Base-by-base conservation (phyloP, 768 basidiomycete species). In the Boletus rubroflammeus region DNA sequence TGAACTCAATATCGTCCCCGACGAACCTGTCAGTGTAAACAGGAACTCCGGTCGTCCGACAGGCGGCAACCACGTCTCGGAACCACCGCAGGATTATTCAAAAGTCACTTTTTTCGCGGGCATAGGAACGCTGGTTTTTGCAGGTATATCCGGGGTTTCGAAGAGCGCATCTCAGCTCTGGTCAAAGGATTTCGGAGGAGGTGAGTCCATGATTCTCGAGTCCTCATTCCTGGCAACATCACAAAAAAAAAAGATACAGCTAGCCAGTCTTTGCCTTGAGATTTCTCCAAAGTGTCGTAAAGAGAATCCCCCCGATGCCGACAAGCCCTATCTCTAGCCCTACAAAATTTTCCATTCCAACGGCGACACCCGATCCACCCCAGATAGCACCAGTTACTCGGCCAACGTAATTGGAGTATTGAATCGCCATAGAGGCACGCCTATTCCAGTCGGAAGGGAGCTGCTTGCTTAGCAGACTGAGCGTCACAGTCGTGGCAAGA, bases 351-450 rank as follows among this genome's bases (percentile, higher is more conserved):
- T 72, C 49, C 84, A 87, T 87, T 23, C 85, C 85, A 10, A 65
- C 62, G 7, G 44, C 60, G 8, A 78, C 71, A 21, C 85, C 86
- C 11, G 79, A 78, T 5, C 84, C 87, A 42, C 86, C 87, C 77
- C 84, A 84, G 31, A 88, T 73, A 6, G 85, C 83, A 0, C 85
- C 86, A 5, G 79, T 76, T 13, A 84, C 79, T 5, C 85, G 75
- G n/a, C 86, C 85, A 1, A 73, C 67, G 61, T 81, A 88, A 61
- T 84, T 88, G 68, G 83, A 83, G 58, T 84, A 88, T 63, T 86
- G 86, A 40, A 88, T 83, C 7, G 73, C 77, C 66, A 85, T 67
- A 32, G 77, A 76, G n/a, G 75, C 75, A 26, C 75, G 72, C 26
- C 75, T 73, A 61, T 85, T 87, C 82, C 82, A 87, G 53, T 71